These are phyloP conservation scores for Thraustochytrium sp. DNA, from an alignment of 352 stramenopile genomes.

Conservation along the genomic window DNA sequence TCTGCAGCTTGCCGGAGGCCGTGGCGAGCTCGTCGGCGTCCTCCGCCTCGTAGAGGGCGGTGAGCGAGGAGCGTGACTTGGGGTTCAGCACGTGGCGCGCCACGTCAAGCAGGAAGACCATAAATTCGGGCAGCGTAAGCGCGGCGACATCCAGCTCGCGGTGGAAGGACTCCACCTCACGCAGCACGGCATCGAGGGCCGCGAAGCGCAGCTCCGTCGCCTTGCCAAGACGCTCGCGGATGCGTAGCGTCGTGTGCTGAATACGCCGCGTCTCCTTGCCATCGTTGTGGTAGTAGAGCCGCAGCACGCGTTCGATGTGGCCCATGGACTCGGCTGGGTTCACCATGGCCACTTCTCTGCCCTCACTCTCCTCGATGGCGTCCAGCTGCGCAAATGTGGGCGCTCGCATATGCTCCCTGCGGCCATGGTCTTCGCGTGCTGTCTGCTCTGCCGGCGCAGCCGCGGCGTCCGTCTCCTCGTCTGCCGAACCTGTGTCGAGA, in stretches of 20 bases:
- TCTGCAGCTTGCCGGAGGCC: slow-evolving; percentile 2
- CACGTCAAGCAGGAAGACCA: neutral
- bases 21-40: slow-evolving; percentile 25
- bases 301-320: slow-evolving; percentile 20
- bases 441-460: neutral
- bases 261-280: neutral
- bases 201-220: neutral
- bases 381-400: slow-evolving; percentile 10
- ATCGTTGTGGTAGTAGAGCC: neutral
- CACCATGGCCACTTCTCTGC: neutral
- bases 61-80: neutral
- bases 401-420: neutral
- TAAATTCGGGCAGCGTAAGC: slow-evolving; percentile 22
- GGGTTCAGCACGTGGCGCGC: neutral
- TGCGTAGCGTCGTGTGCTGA: slow-evolving; percentile 16
- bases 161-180: neutral
- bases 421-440: neutral
- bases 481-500: neutral
- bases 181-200: neutral
- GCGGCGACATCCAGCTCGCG: neutral
- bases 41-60: slow-evolving; percentile 10
- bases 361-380: neutral
- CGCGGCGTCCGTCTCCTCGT: neutral
- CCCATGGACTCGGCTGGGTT: neutral
- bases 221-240: neutral